Conservation (phyloP, 371 early-diverging fungal genomes). For the Mucor indicus region DNA sequence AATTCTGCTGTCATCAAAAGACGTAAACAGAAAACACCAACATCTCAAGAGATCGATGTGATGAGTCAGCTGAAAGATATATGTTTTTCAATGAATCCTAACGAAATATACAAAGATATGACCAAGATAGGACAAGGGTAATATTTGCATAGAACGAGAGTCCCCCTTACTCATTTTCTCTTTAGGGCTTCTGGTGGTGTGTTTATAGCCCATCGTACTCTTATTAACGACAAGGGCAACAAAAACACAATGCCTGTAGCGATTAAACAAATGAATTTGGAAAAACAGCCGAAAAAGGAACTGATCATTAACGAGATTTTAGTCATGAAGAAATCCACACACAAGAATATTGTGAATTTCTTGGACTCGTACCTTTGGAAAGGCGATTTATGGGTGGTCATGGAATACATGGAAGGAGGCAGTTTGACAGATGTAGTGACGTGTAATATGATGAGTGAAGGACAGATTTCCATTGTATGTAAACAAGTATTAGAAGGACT, state of each 20-base stretch:
- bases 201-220: slow-evolving; percentile 61
- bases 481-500: slow-evolving; percentile 49
- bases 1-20: slow-evolving; percentile 16
- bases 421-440: slow-evolving; percentile 76
- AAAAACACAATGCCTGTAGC: slow-evolving; percentile 56
- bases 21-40: slow-evolving; percentile 11
- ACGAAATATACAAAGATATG: slow-evolving; percentile 67
- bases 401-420: slow-evolving; percentile 89
- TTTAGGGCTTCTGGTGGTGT: slow-evolving; percentile 45
- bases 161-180: background rate
- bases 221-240: slow-evolving; percentile 10
- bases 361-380: slow-evolving; percentile 72
- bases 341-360: slow-evolving; percentile 79
- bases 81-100: slow-evolving; percentile 86
- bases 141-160: background rate
- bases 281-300: slow-evolving; percentile 82
- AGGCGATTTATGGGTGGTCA: slow-evolving; percentile 73
- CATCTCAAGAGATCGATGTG: slow-evolving; percentile 50
- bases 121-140: slow-evolving; percentile 91
- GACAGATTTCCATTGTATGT: slow-evolving; percentile 76
- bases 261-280: slow-evolving; percentile 83
- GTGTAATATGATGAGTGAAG: slow-evolving; percentile 76
- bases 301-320: slow-evolving; percentile 83
- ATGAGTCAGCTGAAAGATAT: slow-evolving; percentile 78
- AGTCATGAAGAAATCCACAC: slow-evolving; percentile 67